A percentile compares a stretch with the other conserved stretches of the same genome.
Evolutionary conservation across 768 basidiomycete species (phyloP).

Genomic region (Podaxis sp.): DNA sequence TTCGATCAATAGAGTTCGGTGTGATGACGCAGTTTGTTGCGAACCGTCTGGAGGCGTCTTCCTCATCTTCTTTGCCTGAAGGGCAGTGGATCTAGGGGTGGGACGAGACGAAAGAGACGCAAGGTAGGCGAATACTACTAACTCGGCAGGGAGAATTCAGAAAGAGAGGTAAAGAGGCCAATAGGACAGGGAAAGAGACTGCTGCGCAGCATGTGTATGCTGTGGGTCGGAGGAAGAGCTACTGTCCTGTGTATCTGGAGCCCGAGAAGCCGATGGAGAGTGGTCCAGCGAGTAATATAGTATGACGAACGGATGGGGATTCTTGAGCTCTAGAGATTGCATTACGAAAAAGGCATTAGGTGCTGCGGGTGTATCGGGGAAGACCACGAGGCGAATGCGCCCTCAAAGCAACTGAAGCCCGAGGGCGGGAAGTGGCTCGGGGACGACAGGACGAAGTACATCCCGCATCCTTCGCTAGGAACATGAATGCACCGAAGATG

Average conservation of each 20-base stretch:
- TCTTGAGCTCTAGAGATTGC: constrained; percentile 9
- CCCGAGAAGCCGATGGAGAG: constrained; percentile 2
- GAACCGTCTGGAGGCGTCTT: background rate
- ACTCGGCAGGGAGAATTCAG: background rate
- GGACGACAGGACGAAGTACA: background rate
- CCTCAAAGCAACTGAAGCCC: background rate
- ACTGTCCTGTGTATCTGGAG: background rate
- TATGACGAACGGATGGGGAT: constrained; percentile 6
- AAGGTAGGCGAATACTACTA: background rate
- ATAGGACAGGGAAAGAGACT: background rate
- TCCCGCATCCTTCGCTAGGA: constrained; percentile 16
- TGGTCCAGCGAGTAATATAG: background rate
- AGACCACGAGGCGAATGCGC: constrained; percentile 8
- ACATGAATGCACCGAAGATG: background rate
- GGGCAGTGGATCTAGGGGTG: background rate
- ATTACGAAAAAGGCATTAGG: background rate
- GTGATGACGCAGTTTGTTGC: background rate
- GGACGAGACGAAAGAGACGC: background rate
- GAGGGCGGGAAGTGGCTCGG: no score
- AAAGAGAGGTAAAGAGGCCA: background rate
- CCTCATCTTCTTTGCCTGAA: background rate
- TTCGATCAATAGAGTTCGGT: constrained; percentile 5
- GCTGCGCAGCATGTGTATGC: background rate
- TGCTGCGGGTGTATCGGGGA: constrained; percentile 15
- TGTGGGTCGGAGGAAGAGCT: background rate